A percentile compares a stretch with the other conserved stretches of the same genome.
These are phyloP conservation scores for Geotrichum europaeum DNA, from an alignment of 1,139 yeast species.

Conservation along the genomic window DNA sequence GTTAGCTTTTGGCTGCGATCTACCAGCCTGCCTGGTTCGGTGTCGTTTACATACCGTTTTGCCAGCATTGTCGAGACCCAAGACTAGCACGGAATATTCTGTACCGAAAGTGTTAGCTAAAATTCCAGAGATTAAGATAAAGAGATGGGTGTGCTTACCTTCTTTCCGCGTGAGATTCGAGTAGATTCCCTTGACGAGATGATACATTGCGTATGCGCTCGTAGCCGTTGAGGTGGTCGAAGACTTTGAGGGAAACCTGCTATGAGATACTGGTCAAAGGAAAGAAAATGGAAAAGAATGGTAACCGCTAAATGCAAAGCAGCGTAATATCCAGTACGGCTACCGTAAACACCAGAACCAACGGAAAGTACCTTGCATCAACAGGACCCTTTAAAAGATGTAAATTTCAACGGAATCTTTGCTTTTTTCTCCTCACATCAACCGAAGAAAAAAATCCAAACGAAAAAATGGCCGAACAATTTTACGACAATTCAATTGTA, in stretches of 20 bases:
- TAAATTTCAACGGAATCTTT: no score
- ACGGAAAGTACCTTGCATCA: neutral
- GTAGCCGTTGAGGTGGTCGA: neutral
- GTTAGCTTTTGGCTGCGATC: neutral
- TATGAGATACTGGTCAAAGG: neutral
- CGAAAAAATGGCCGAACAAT: neutral
- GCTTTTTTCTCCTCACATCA: neutral
- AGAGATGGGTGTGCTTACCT: slow-evolving; percentile 30
- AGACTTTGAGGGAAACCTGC: neutral
- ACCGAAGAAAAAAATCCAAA: neutral
- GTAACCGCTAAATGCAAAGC: neutral
- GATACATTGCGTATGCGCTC: slow-evolving; percentile 46
- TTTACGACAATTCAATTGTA: neutral
- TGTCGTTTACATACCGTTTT: slow-evolving; percentile 47
- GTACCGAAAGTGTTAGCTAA: slow-evolving; percentile 3
- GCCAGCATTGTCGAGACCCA: slow-evolving; percentile 95
- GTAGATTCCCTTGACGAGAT: slow-evolving; percentile 55
- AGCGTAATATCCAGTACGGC: neutral
- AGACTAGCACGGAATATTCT: slow-evolving; percentile 68
- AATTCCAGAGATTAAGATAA: neutral
- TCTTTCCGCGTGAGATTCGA: slow-evolving; percentile 51
- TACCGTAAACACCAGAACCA: neutral
- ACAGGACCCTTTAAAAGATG: neutral
- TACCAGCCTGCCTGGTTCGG: neutral
- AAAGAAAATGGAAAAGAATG: neutral